Evolutionary conservation across 495 filamentous ascomycete genomes (phyloP), one percentile per base, ranked within the genome.

Genomic region (Podospora conica): DNA sequence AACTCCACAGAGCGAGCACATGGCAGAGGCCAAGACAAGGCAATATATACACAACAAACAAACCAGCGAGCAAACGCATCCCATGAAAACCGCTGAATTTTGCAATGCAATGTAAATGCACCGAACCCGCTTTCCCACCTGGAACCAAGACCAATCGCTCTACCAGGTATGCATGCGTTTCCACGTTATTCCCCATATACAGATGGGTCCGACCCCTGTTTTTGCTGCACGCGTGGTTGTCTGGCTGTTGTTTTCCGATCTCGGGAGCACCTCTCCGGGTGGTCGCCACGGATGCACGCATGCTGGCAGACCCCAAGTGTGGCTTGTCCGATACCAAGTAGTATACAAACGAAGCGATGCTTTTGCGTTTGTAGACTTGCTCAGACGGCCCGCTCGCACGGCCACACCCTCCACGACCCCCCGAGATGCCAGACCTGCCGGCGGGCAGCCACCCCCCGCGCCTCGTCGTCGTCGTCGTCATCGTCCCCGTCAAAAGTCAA

Each of bases 401-500:
- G 64, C 72, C 68, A 73, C 48, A 68, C 28, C 60, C 33, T 61
- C 29, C 22, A 63, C 9, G 18, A 23, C 7, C 72, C 67, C 54
- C 22, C 69, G 55, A 71, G 25, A 48, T 71, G 59, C 70, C 72
- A 69, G 1, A 65, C 10, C 60, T 48, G 15, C 24, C 56, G n/a
- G 9, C 6, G 9, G 57, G 3, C 21, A 55, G 21, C 7, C 33
- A 3, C 29, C 60, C 33, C n/a, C 11, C 9, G 15, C 9, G 20
- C 9, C 58, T 29, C 58, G 25, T 29, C 28, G 25, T 11, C 2
- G 18, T 27, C 24, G 18, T 12, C 40, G 7, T 71, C 65, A 75
- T 58, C 73, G 55, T 18, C 73, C 73, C 40, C 73, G 73, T 75
- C 73, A 83, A 69, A 86, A 86, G 33, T 86, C 84, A 74, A 86